Evolutionary conservation across 768 basidiomycete genomes (phyloP).

Genomic region (Psilocybe cyanescens): DNA sequence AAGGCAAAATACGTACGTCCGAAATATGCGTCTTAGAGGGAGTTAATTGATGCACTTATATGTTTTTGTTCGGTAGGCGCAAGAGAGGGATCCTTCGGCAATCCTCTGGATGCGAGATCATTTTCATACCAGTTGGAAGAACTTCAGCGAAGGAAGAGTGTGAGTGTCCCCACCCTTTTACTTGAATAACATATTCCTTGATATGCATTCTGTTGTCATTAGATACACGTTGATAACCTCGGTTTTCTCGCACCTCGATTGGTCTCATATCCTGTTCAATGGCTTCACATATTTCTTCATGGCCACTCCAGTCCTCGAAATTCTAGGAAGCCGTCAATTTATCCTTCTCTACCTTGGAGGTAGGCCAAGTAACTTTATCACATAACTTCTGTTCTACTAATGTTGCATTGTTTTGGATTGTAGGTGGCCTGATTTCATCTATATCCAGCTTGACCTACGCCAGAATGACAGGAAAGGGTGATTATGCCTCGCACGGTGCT

Average conservation of each 20-base stretch:
- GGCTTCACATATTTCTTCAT: conserved; percentile 81
- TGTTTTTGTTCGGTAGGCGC: conserved; percentile 29
- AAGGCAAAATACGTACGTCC: conserved; percentile 35
- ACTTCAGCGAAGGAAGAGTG: conserved; percentile 68
- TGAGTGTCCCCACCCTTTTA: conserved; percentile 34
- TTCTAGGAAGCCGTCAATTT: conserved; percentile 71
- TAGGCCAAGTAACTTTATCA: conserved; percentile 20
- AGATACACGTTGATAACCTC: conserved; percentile 81
- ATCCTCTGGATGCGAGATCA: conserved; percentile 59
- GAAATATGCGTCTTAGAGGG: neutral
- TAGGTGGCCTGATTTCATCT: conserved; percentile 66
- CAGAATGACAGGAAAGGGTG: conserved; percentile 35
- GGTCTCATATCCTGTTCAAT: conserved; percentile 73
- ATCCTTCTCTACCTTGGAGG: conserved; percentile 76
- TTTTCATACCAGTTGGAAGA: conserved; percentile 64
- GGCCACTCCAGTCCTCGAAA: conserved; percentile 61
- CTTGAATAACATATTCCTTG: neutral
- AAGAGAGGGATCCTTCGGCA: conserved; percentile 41
- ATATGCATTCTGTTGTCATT: neutral
- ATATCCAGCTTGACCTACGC: conserved; percentile 55
- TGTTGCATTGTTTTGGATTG: conserved; percentile 2
- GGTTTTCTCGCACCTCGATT: conserved; percentile 69
- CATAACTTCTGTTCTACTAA: neutral
- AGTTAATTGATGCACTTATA: neutral
- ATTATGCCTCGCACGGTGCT: conserved; percentile 62